Evolutionary conservation across 805 yeast species (phyloP).

Genomic region (Maudiozyma barnettii): DNA sequence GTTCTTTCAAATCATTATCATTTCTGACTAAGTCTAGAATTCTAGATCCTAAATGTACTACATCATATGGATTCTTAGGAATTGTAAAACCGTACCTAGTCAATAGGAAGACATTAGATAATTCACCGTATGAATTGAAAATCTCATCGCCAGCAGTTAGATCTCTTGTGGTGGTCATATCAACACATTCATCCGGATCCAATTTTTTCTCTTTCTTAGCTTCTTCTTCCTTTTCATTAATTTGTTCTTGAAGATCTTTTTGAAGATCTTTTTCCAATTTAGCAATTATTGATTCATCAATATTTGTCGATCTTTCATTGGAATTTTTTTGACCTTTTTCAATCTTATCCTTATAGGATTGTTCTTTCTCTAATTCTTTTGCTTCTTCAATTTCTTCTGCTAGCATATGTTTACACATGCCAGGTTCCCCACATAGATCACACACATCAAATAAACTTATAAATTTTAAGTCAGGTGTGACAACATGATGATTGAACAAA

Average conservation of each 20-base stretch:
- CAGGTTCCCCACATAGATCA: slow-evolving; percentile 38
- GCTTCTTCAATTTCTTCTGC: slow-evolving; percentile 15
- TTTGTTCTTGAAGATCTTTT: slow-evolving; percentile 3
- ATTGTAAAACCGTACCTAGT: slow-evolving; percentile 73
- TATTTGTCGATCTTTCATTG: slow-evolving; percentile 56
- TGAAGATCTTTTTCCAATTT: neutral
- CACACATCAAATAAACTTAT: slow-evolving; percentile 48
- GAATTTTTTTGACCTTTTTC: neutral
- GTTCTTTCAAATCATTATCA: slow-evolving; percentile 7
- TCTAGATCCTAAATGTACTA: slow-evolving; percentile 42
- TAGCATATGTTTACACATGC: slow-evolving; percentile 34
- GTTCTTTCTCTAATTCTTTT: slow-evolving; percentile 9
- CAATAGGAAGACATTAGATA: slow-evolving; percentile 53
- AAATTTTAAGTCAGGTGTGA: slow-evolving; percentile 56
- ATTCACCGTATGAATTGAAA: slow-evolving; percentile 76
- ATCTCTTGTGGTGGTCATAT: slow-evolving; percentile 41
- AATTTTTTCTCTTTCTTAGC: slow-evolving; percentile 3
- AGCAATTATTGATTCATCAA: slow-evolving; percentile 33
- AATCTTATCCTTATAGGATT: no score
- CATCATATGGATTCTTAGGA: slow-evolving; percentile 44
- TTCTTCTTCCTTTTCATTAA: slow-evolving; percentile 14
- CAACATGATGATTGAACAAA: slow-evolving; percentile 64
- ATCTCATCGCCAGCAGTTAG: slow-evolving; percentile 49
- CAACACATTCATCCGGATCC: slow-evolving; percentile 51
- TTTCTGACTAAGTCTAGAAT: slow-evolving; percentile 9